A percentile compares a stretch with the other conserved stretches of the same genome.
These are phyloP conservation scores for Phoma sp. DNA, from an alignment of 2,329 filamentous ascomycete genomes.

Conservation along the genomic window DNA sequence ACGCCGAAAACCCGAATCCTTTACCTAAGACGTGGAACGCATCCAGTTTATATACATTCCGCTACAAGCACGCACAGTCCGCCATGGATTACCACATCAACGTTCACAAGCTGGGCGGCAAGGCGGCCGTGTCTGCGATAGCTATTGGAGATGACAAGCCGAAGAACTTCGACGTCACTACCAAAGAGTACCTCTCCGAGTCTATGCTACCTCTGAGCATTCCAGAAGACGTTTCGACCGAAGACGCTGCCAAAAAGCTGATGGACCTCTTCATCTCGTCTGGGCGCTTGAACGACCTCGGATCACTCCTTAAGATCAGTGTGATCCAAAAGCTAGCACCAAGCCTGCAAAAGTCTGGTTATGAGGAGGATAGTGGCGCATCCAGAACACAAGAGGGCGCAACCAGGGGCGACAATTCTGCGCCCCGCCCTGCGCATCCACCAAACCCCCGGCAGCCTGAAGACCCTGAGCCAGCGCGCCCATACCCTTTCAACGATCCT, in stretches of 20 bases:
- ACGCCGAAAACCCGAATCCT: slow-evolving; percentile 61
- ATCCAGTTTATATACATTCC: slow-evolving; percentile 74
- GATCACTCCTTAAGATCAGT: slow-evolving; percentile 73
- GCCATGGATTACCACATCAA: slow-evolving; percentile 84
- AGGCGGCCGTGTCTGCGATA: slow-evolving; percentile 82
- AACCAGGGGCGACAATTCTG: slow-evolving; percentile 35
- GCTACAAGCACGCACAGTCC: slow-evolving; percentile 85
- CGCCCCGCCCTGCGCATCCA: slow-evolving; percentile 16
- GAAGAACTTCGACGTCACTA: slow-evolving; percentile 74
- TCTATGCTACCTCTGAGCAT: slow-evolving; percentile 61
- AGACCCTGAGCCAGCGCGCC: slow-evolving; percentile 64
- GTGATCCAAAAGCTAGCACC: slow-evolving; percentile 87
- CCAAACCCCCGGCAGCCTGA: slow-evolving; percentile 55
- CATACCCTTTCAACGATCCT: slow-evolving; percentile 73
- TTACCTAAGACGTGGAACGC: slow-evolving; percentile 83
- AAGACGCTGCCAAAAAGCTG: slow-evolving; percentile 52
- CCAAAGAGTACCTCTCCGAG: slow-evolving; percentile 75
- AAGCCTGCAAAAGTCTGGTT: slow-evolving; percentile 76
- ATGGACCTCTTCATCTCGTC: slow-evolving; percentile 75
- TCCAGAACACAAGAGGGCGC: slow-evolving; percentile 51
- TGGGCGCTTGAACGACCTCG: slow-evolving; percentile 70
- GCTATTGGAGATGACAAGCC: slow-evolving; percentile 82
- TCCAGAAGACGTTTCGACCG: slow-evolving; percentile 54
- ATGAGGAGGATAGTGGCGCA: slow-evolving; percentile 56
- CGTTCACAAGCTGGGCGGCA: slow-evolving; percentile 79